Evolutionary conservation across 495 filamentous ascomycete species (phyloP).

Genomic region (Penicillium goetzii): DNA sequence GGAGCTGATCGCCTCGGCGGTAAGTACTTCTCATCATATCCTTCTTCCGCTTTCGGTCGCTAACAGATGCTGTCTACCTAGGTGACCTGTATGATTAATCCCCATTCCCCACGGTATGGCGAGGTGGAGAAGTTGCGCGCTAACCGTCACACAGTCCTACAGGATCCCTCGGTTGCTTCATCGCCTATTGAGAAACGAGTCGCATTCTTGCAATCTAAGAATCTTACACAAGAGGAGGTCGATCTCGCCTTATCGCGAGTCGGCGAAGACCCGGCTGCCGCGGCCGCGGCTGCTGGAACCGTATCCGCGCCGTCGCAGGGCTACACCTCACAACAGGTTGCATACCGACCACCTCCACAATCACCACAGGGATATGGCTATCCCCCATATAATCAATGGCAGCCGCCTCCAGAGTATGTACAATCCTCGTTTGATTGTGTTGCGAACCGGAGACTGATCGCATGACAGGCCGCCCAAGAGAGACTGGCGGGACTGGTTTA

Average conservation of each 20-base stretch:
- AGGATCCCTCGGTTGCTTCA: conserved; percentile 86
- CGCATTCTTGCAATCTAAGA: conserved; percentile 94
- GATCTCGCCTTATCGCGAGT: conserved; percentile 78
- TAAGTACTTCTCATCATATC: conserved; percentile 44
- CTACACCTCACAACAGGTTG: conserved; percentile 55
- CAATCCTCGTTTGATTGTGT: background rate
- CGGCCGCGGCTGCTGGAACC: conserved; percentile 33
- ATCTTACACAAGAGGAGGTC: conserved; percentile 94
- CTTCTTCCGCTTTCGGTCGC: conserved; percentile 14
- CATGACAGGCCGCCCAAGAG: conserved; percentile 62
- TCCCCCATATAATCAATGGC: conserved; percentile 70
- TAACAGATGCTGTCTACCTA: conserved; percentile 28
- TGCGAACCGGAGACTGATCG: conserved; percentile 21
- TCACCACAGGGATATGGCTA: conserved; percentile 70
- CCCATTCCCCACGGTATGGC: conserved; percentile 8
- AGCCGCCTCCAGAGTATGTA: conserved; percentile 65
- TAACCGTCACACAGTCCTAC: conserved; percentile 68
- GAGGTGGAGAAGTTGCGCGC: conserved; percentile 18
- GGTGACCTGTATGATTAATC: conserved; percentile 45
- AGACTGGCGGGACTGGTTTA: conserved; percentile 99
- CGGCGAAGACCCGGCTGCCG: conserved; percentile 57
- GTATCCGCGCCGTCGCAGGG: conserved; percentile 41
- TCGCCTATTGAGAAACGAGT: conserved; percentile 91
- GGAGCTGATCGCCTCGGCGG: conserved; percentile 82
- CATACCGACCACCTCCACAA: conserved; percentile 56